A percentile compares a stretch with the other conserved stretches of the same genome.
Evolutionary conservation across 495 filamentous ascomycete genomes (phyloP).

Genomic region (Penicillium goetzii): DNA sequence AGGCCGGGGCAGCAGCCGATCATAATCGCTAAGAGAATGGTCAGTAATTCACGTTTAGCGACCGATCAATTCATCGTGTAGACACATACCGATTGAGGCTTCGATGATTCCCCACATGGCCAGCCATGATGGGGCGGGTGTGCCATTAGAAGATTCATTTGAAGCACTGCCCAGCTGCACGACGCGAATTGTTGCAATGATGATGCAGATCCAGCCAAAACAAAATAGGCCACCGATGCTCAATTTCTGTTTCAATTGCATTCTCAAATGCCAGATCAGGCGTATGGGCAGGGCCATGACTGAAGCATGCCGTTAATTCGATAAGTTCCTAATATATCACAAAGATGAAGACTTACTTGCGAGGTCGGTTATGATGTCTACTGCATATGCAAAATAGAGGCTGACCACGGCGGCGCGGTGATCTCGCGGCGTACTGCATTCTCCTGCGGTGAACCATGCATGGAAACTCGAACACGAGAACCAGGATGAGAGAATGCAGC

Average conservation of each 20-base stretch:
- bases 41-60: background rate
- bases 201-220: constrained; percentile 54
- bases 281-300: constrained; percentile 56
- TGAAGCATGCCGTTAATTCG: constrained; percentile 19
- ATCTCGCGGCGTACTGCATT: constrained; percentile 37
- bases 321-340: background rate
- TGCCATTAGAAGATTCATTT: constrained; percentile 9
- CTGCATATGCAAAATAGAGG: constrained; percentile 46
- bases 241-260: constrained; percentile 48
- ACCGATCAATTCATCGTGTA: background rate
- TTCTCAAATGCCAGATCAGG: constrained; percentile 53
- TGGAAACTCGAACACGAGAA: constrained; percentile 40
- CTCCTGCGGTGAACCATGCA: constrained; percentile 45
- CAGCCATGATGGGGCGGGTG: constrained; percentile 30
- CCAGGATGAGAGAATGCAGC: constrained; percentile 43
- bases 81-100: constrained; percentile 26
- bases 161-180: constrained; percentile 31
- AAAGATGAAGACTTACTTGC: constrained; percentile 31
- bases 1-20: constrained; percentile 31
- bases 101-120: constrained; percentile 36
- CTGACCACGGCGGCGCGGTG: constrained; percentile 39
- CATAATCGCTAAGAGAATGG: constrained; percentile 19
- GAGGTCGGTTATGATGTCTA: constrained; percentile 51
- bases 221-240: constrained; percentile 54
- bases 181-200: constrained; percentile 54